Percentiles rank a stretch among this genome's conserved stretches.
phyloP scores from a whole-genome alignment of 2,329 filamentous ascomycete species.

The Nigrospora oryzae region DNA sequence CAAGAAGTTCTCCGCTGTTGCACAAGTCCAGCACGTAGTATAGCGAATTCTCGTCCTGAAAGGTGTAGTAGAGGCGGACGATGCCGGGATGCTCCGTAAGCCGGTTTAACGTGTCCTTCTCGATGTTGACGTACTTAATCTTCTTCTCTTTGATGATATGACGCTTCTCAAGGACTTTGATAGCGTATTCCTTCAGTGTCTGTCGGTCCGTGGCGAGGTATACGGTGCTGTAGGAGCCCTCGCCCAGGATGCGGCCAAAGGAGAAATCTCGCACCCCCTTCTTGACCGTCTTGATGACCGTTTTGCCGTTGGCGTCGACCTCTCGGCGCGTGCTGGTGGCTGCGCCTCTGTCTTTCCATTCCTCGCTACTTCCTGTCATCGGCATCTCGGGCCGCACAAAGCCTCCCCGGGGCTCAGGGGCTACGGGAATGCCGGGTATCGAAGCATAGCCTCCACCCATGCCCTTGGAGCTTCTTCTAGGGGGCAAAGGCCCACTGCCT shows the following conservation, averaged over 20 bases:
- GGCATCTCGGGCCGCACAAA: slow-evolving; percentile 25
- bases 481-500: slow-evolving; percentile 57
- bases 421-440: slow-evolving; percentile 32
- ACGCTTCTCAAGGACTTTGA: slow-evolving; percentile 96
- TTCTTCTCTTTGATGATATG: slow-evolving; percentile 99
- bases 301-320: slow-evolving; percentile 75
- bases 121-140: slow-evolving; percentile 99
- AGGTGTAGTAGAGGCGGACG: slow-evolving; percentile 95
- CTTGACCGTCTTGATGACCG: slow-evolving; percentile 77
- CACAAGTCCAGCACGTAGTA: slow-evolving; percentile 97
- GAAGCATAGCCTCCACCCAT: slow-evolving; percentile 49
- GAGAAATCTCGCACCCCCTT: slow-evolving; percentile 97
- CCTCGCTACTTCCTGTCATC: slow-evolving; percentile 60
- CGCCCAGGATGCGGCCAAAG: slow-evolving; percentile 83
- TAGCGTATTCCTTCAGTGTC: slow-evolving; percentile 90
- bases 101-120: slow-evolving; percentile 95
- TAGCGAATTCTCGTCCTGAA: slow-evolving; percentile 90
- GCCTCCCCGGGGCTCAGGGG: slow-evolving; percentile 19
- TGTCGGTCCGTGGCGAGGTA: slow-evolving; percentile 88
- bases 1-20: slow-evolving; percentile 82
- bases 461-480: slow-evolving; percentile 68
- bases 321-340: slow-evolving; percentile 76
- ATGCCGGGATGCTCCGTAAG: slow-evolving; percentile 95
- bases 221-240: slow-evolving; percentile 97
- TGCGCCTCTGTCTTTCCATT: slow-evolving; percentile 95